Conservation (phyloP, 164 flowering plant species). For the Stephania japonica region DNA sequence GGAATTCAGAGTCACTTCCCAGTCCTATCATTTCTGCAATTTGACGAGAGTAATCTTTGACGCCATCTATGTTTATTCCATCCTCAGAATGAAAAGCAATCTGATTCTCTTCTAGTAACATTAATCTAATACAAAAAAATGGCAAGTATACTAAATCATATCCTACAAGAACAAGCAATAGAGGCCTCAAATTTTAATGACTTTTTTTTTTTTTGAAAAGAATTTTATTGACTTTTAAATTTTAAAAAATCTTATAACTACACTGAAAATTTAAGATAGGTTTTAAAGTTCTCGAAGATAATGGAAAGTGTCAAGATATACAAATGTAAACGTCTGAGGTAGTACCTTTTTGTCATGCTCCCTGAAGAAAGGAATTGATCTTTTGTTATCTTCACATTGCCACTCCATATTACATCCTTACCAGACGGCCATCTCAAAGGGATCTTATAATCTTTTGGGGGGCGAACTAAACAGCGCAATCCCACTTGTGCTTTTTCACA, state of each 20-base stretch:
- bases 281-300: neutral
- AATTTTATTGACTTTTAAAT: neutral
- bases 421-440: slow-evolving; percentile 94
- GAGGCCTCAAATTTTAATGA: neutral
- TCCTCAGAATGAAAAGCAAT: slow-evolving; percentile 92
- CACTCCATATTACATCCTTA: slow-evolving; percentile 89
- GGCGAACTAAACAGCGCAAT: slow-evolving; percentile 62
- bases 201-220: neutral
- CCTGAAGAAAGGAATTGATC: slow-evolving; percentile 94
- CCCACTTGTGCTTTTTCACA: slow-evolving; percentile 53
- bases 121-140: slow-evolving; percentile 41
- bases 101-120: slow-evolving; percentile 96
- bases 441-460: slow-evolving; percentile 89
- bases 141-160: neutral
- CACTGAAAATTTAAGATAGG: neutral
- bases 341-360: slow-evolving; percentile 88
- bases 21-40: slow-evolving; percentile 91
- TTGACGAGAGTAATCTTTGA: slow-evolving; percentile 87
- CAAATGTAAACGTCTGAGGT: neutral
- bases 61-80: slow-evolving; percentile 72
- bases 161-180: neutral
- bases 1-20: slow-evolving; percentile 75
- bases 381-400: slow-evolving; percentile 86
- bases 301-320: neutral
- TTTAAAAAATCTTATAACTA: neutral